These are phyloP conservation scores for Noccaea caerulescens DNA, from an alignment of 345 rosid species.

Conservation along the genomic window DNA sequence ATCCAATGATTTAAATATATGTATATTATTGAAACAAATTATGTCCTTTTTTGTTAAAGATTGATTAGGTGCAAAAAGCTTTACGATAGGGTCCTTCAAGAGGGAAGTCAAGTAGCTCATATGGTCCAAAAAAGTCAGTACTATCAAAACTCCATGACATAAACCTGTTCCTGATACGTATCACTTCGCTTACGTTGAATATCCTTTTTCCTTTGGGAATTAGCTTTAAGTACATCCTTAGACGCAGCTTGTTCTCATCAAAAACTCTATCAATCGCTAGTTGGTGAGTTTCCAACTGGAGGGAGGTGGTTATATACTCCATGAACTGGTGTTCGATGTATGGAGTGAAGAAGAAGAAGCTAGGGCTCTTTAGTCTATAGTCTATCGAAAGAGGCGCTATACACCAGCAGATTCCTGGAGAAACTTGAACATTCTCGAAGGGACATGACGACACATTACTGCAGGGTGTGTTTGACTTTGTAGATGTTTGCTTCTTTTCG, in stretches of 20 bases:
- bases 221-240: conserved; percentile 38
- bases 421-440: conserved; percentile 63
- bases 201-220: conserved; percentile 21
- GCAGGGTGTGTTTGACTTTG: conserved; percentile 39
- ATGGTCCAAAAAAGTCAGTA: conserved; percentile 74
- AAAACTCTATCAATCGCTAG: conserved; percentile 52
- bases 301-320: conserved; percentile 56
- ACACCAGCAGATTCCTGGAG: conserved; percentile 66
- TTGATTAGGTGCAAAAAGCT: conserved; percentile 25
- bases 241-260: conserved; percentile 69
- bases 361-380: conserved; percentile 88
- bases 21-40: not conserved
- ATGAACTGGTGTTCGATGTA: conserved; percentile 46
- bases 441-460: conserved; percentile 44
- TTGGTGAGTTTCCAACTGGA: conserved; percentile 59
- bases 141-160: conserved; percentile 59
- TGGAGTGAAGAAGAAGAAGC: conserved; percentile 75
- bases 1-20: conserved; percentile 9
- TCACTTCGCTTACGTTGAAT: conserved; percentile 63
- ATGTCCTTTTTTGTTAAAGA: not conserved
- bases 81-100: conserved; percentile 71
- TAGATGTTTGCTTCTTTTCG: conserved; percentile 34
- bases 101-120: conserved; percentile 83
- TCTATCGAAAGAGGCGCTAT: conserved; percentile 77
- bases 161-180: conserved; percentile 53